A percentile compares a stretch with the other conserved stretches of the same genome.
Conservation (phyloP, 495 filamentous ascomycete species). For the Penicillium parvum region DNA sequence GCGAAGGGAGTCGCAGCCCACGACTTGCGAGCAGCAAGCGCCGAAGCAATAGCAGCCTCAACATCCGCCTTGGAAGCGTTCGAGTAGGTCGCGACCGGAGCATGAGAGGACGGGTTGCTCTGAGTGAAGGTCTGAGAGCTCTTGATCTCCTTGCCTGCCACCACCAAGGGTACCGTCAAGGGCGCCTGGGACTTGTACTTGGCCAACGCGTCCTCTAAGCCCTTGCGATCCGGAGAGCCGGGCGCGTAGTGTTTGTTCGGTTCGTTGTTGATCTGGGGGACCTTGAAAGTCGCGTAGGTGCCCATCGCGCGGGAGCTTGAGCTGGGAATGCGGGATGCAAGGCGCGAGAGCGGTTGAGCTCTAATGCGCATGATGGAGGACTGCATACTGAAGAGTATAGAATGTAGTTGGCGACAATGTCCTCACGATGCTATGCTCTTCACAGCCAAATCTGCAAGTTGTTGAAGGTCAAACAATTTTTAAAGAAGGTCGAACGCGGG, state of each 20-base stretch:
- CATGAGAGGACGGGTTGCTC: constrained; percentile 71
- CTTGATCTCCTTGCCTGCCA: constrained; percentile 25
- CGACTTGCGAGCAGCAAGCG: constrained; percentile 70
- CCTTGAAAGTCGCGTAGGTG: constrained; percentile 75
- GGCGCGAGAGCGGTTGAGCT: constrained; percentile 27
- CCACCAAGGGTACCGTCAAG: constrained; percentile 8
- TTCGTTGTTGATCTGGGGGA: constrained; percentile 85
- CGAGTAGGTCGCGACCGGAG: constrained; percentile 73
- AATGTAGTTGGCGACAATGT: not conserved
- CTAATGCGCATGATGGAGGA: constrained; percentile 31
- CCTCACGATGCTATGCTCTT: not conserved
- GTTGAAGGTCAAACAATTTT: constrained; percentile 4
- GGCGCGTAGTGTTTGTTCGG: constrained; percentile 88
- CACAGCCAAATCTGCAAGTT: constrained; percentile 3
- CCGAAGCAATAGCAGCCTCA: constrained; percentile 68
- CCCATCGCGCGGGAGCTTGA: constrained; percentile 32
- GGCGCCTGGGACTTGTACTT: constrained; percentile 13
- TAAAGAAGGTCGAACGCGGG: constrained; percentile 21
- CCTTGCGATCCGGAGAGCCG: constrained; percentile 70
- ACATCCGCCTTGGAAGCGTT: constrained; percentile 70
- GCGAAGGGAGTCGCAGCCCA: constrained; percentile 83
- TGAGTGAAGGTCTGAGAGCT: constrained; percentile 48
- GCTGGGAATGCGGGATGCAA: constrained; percentile 24
- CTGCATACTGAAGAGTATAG: constrained; percentile 27
- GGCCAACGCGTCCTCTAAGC: constrained; percentile 65